A percentile compares a stretch with the other conserved stretches of the same genome.
phyloP scores from a whole-genome alignment of 306 rosid genomes.

The Inga leiocalycina region DNA sequence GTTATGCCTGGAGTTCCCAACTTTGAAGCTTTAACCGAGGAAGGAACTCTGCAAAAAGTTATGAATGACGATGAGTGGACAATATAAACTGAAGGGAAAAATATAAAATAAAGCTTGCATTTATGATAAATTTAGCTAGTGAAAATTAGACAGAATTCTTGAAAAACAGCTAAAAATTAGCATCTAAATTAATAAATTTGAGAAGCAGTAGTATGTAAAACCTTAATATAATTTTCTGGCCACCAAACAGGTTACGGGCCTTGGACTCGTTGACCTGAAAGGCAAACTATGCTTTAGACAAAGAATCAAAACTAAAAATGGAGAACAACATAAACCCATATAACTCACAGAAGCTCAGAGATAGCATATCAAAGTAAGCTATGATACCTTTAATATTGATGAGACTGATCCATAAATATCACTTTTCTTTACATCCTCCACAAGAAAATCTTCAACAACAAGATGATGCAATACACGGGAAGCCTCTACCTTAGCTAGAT shows the following conservation, averaged over 20 bases:
- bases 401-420: constrained; percentile 93
- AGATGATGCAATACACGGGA: constrained; percentile 88
- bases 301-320: constrained; percentile 21
- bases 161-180: constrained; percentile 2
- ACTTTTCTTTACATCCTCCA: constrained; percentile 92
- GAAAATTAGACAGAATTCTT: constrained; percentile 29
- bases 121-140: constrained; percentile 16
- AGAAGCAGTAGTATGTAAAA: constrained; percentile 40
- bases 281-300: constrained; percentile 26
- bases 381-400: constrained; percentile 75
- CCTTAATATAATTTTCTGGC: constrained; percentile 66
- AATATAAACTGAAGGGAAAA: constrained; percentile 8
- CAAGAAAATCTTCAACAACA: constrained; percentile 74
- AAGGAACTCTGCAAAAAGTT: constrained; percentile 62
- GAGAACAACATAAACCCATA: background rate
- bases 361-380: constrained; percentile 21
- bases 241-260: constrained; percentile 54
- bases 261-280: constrained; percentile 71
- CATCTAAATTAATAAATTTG: constrained; percentile 30
- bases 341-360: constrained; percentile 8
- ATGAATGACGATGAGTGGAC: constrained; percentile 28
- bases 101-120: constrained; percentile 12
- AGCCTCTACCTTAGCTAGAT: constrained; percentile 87
- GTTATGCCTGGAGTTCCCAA: constrained; percentile 52
- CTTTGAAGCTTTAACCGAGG: constrained; percentile 56